phyloP scores from a whole-genome alignment of 2,329 filamentous ascomycete genomes.

The Fusarium brachygibbosum region DNA sequence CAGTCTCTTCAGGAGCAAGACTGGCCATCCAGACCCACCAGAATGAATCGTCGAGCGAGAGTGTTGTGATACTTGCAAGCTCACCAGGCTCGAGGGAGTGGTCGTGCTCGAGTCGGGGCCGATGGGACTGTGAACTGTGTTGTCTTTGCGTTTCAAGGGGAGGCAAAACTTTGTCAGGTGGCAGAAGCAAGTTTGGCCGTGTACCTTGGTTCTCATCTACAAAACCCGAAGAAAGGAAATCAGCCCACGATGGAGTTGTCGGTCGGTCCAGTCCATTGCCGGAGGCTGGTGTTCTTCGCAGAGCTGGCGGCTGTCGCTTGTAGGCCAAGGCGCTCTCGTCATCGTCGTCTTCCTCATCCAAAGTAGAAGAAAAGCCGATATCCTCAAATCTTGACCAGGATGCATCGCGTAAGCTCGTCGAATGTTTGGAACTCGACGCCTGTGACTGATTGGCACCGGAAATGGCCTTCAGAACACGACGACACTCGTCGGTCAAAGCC shows the following conservation, averaged over 20 bases:
- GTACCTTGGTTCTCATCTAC: slow-evolving; percentile 76
- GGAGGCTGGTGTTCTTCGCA: slow-evolving; percentile 77
- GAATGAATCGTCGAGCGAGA: slow-evolving; percentile 94
- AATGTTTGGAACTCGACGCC: slow-evolving; percentile 76
- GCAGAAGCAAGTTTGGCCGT: slow-evolving; percentile 79
- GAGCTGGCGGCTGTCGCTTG: slow-evolving; percentile 59
- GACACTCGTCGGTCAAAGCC: slow-evolving; percentile 93
- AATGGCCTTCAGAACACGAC: slow-evolving; percentile 88
- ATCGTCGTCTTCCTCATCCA: slow-evolving; percentile 79
- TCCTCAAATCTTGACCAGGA: slow-evolving; percentile 98
- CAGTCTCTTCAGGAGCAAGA: slow-evolving; percentile 89
- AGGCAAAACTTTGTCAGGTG: slow-evolving; percentile 90
- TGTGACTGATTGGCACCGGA: slow-evolving; percentile 90
- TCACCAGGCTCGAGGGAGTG: slow-evolving; percentile 86
- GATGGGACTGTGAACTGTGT: slow-evolving; percentile 88
- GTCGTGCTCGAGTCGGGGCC: slow-evolving; percentile 77
- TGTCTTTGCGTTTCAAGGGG: slow-evolving; percentile 82
- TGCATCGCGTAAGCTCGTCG: slow-evolving; percentile 81
- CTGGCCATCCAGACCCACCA: slow-evolving; percentile 99
- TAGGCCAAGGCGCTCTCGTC: slow-evolving; percentile 64
- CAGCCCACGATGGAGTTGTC: slow-evolving; percentile 97
- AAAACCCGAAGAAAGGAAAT: slow-evolving; percentile 96
- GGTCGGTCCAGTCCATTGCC: slow-evolving; percentile 80
- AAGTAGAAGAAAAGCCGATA: slow-evolving; percentile 84
- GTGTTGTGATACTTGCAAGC: slow-evolving; percentile 87